Percentiles rank a stretch among this genome's conserved stretches.
Evolutionary conservation across 2,329 filamentous ascomycete genomes (phyloP).

Genomic region (Triangularia setosa): DNA sequence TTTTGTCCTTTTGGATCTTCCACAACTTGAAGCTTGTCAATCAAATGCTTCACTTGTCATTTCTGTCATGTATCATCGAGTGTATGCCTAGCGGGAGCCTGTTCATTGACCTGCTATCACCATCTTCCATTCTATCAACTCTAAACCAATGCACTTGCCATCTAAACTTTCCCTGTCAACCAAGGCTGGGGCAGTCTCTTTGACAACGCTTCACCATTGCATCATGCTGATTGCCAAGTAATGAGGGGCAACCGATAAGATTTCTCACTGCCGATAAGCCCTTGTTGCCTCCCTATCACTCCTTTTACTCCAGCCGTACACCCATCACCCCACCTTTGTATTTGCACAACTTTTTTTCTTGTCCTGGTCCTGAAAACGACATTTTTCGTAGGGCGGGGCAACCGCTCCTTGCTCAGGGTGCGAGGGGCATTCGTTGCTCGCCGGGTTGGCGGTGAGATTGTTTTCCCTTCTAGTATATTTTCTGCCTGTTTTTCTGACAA

Average conservation of each 20-base stretch:
- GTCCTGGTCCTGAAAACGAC: neutral
- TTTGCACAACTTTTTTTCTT: neutral
- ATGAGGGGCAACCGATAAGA: slow-evolving; percentile 7
- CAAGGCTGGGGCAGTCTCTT: no score
- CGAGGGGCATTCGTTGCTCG: neutral
- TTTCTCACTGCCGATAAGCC: slow-evolving; percentile 4
- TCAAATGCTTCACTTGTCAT: neutral
- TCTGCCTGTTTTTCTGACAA: neutral
- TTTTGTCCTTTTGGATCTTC: neutral
- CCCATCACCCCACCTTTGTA: slow-evolving; percentile 12
- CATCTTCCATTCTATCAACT: neutral
- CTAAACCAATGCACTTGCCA: neutral
- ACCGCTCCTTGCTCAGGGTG: neutral
- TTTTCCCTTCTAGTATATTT: neutral
- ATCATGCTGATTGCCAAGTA: slow-evolving; percentile 8
- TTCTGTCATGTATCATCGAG: neutral
- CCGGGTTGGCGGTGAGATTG: neutral
- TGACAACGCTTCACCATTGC: neutral
- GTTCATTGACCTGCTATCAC: neutral
- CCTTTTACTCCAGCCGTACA: neutral
- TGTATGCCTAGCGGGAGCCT: neutral
- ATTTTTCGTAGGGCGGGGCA: neutral
- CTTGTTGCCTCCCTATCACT: neutral
- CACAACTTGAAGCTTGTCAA: neutral
- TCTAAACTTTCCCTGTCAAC: neutral